These are phyloP conservation scores for Opeltia flavorubescens DNA, from an alignment of 495 filamentous ascomycete genomes.

Conservation along the genomic window DNA sequence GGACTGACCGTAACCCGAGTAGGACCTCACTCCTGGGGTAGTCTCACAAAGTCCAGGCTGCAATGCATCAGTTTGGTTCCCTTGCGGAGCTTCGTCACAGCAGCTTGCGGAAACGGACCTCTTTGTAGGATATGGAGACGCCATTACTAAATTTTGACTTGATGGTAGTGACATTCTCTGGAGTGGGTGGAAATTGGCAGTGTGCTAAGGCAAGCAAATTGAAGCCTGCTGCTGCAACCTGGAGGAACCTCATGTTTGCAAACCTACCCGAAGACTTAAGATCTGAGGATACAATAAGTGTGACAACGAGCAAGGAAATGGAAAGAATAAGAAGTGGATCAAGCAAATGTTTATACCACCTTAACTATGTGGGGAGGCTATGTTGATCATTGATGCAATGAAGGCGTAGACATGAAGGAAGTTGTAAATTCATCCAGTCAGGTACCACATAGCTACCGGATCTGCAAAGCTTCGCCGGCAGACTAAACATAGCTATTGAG, in stretches of 20 bases:
- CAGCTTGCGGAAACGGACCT: conserved; percentile 27
- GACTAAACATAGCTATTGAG: not conserved
- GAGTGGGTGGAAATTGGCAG: conserved; percentile 41
- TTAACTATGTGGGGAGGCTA: not conserved
- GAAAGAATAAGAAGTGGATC: not conserved
- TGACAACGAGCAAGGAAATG: not conserved
- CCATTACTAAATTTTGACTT: conserved; percentile 43
- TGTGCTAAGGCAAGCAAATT: not conserved
- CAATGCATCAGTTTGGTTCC: conserved; percentile 5
- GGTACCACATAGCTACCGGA: not conserved
- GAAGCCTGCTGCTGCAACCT: not conserved
- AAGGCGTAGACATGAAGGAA: too few relatives aligned
- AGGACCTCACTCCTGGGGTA: conserved; percentile 32
- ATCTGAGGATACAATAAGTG: not conserved
- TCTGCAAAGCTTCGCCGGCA: not conserved
- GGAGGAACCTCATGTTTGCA: not conserved
- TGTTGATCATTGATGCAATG: not conserved
- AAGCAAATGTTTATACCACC: not conserved
- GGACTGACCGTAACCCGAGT: conserved; percentile 22
- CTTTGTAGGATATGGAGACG: conserved; percentile 49
- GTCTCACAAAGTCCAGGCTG: conserved; percentile 39
- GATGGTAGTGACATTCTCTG: conserved; percentile 37
- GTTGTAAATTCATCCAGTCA: not conserved
- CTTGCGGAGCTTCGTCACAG: conserved; percentile 9
- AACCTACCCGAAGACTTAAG: not conserved